Evolutionary conservation across 805 yeast genomes (phyloP), one percentile per base, ranked within the genome.

Genomic region (Candida coquimbonensis): DNA sequence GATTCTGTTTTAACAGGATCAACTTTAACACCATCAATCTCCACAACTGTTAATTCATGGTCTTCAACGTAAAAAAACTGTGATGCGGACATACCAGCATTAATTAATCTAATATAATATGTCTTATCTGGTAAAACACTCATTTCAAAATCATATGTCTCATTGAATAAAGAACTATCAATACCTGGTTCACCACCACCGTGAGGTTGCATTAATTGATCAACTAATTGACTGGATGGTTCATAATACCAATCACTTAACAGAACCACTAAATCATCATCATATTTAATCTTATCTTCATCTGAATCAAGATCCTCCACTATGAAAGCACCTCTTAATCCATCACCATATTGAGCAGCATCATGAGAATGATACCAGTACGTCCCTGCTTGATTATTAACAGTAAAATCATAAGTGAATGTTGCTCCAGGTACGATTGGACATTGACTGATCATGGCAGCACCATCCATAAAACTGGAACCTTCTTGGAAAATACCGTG

Each of bases 281-380:
- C 80, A 56, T 68, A 76, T 39, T 53, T 54, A 3, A 43, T 35
- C 4, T 38, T 37, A 3, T 57, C 60, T 36, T 49, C 52, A 6
- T 74, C 75, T 29, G 64, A 63, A 53, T 81, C 86, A 9, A 61
- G 72, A 33, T 68, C 70, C 55, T 83, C 82, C 56, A 93, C 82
- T 53, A 93, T 74, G 53, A 91, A 77, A 19, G 78, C 69, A 59
- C 83, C 93, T 69, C 89, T 76, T 80, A 85, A 75, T 62, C 99
- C 99, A 62, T 93, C 98, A 65, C 93, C 90, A 59, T 89, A 89
- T 67, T 90, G 95, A 55, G 90, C 91, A 21, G 74, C 66, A 33
- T 90, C 80, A 69, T 93, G 99, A 29, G 98, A 87, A 67, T 93
- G 99, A 73, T 91, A 93, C 99, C 99, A 93, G 74, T 73, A 93